These are phyloP conservation scores for Globisporangium barbulae DNA, from an alignment of 352 stramenopile genomes.

Conservation along the genomic window DNA sequence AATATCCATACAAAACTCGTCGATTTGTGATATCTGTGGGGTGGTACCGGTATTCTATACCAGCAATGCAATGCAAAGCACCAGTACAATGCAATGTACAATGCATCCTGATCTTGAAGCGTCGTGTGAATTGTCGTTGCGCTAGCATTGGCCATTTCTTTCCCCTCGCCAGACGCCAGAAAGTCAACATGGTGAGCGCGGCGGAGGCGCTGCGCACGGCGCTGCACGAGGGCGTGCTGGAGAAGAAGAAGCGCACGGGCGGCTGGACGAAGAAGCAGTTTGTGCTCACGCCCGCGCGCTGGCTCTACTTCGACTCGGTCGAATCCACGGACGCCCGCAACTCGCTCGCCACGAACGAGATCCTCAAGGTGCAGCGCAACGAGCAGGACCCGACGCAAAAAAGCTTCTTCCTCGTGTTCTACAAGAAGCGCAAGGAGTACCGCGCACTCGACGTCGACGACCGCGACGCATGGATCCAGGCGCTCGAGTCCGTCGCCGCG, in stretches of 20 bases:
- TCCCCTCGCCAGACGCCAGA: not conserved
- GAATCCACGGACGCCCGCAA: constrained; percentile 37
- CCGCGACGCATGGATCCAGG: constrained; percentile 63
- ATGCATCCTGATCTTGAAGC: not conserved
- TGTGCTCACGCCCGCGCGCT: constrained; percentile 58
- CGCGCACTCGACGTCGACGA: constrained; percentile 53
- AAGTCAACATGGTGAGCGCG: constrained; percentile 53
- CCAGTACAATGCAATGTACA: not conserved
- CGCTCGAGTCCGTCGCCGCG: constrained; percentile 55
- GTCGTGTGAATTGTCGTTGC: not conserved
- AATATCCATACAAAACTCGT: not conserved
- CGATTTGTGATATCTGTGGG: not conserved
- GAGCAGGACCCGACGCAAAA: constrained; percentile 37
- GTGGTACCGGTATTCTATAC: no score
- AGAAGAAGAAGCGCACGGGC: constrained; percentile 67
- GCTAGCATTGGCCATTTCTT: not conserved
- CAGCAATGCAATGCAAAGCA: no score
- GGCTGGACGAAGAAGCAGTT: constrained; percentile 84
- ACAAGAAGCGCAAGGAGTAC: constrained; percentile 81
- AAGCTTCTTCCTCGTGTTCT: constrained; percentile 55
- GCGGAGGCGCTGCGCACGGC: constrained; percentile 50
- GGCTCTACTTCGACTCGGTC: constrained; percentile 68
- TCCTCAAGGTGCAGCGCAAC: constrained; percentile 49
- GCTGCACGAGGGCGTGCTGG: constrained; percentile 54
- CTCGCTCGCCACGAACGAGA: constrained; percentile 59